These are phyloP conservation scores for Botrytis pseudocinerea DNA, from an alignment of 2,329 filamentous ascomycete species.

Conservation along the genomic window DNA sequence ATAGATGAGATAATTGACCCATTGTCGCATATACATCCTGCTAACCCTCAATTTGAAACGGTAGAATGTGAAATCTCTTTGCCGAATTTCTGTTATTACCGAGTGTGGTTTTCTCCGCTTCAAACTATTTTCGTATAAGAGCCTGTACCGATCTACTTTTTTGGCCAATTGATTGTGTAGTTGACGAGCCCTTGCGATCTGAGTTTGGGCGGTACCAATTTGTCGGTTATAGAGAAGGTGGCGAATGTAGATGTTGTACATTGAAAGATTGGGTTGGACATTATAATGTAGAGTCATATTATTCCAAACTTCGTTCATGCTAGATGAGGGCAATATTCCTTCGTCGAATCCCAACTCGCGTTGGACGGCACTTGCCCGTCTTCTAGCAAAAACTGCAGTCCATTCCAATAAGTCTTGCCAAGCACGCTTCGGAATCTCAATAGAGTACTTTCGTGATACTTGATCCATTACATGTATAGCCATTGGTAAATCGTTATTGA, in stretches of 20 bases:
- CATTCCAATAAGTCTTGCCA: slow-evolving; percentile 71
- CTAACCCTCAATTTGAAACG: background rate
- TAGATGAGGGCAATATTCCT: slow-evolving; percentile 30
- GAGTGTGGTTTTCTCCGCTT: background rate
- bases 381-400: slow-evolving; percentile 57
- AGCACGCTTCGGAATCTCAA: slow-evolving; percentile 56
- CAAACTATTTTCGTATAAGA: slow-evolving; percentile 9
- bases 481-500: slow-evolving; percentile 60
- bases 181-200: slow-evolving; percentile 29
- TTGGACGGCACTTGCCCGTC: background rate
- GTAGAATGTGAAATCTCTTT: slow-evolving; percentile 11
- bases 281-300: slow-evolving; percentile 40
- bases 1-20: slow-evolving; percentile 15
- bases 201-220: slow-evolving; percentile 27
- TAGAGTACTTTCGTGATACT: slow-evolving; percentile 58
- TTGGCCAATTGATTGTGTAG: slow-evolving; percentile 18
- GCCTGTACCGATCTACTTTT: slow-evolving; percentile 2
- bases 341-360: slow-evolving; percentile 10
- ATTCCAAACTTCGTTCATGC: slow-evolving; percentile 35
- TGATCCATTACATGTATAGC: slow-evolving; percentile 62
- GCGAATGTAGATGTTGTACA: slow-evolving; percentile 36
- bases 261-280: slow-evolving; percentile 34
- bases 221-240: slow-evolving; percentile 27
- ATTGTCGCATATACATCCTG: slow-evolving; percentile 20
- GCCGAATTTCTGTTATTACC: slow-evolving; percentile 24